Base-by-base conservation (phyloP, 352 stramenopile species). In the Globisporangium canariense region DNA sequence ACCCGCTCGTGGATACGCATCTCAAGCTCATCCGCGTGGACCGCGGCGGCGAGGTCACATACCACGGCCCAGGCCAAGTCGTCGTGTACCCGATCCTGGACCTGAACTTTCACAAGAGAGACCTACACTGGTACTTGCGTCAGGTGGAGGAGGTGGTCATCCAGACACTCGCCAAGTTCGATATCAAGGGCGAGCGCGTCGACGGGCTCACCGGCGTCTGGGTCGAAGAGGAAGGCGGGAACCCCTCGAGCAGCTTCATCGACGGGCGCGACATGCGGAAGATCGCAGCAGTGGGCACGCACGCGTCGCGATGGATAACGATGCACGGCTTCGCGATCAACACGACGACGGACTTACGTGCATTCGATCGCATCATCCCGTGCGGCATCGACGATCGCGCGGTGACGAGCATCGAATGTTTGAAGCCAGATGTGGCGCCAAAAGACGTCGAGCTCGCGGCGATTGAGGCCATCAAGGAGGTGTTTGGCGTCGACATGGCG, bases 291-390 rank as follows among this genome's bases (percentile, higher is more conserved):
- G 90, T 99, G 18, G 98, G 98, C 9, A 97, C 98, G 13, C 96
- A 97, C 40, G 91, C 91, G 3, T 98, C 89, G 53, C 77, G 90
- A 52, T 99, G 98, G 98, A 96, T 99, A 58, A 99, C 98, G 9
- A 98, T 97, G 73, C 98, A 99, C 71, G 98, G 98, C 36, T 97
- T 99, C 73, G 93, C 97, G 7, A 77, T 99, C 46, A 99, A 99
- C 83, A 86, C 98, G 8, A 86, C 73, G 53, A 97, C 93, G 1
- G 86, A 99, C 74, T 70, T 99, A 53, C 47, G 62, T 7, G 83
- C 79, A 18, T 99, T 99, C 71, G 90, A 99, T 58, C 84, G 88
- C 34, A 99, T 99, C 67, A 80, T 98, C 50, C 97, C 97, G 20
- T 99, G 97, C 76, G 98, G 97, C 43, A 99, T 99, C 59, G 79